Evolutionary conservation across 495 filamentous ascomycete species (phyloP).

Genomic region (Talaromyces trachyspermus): DNA sequence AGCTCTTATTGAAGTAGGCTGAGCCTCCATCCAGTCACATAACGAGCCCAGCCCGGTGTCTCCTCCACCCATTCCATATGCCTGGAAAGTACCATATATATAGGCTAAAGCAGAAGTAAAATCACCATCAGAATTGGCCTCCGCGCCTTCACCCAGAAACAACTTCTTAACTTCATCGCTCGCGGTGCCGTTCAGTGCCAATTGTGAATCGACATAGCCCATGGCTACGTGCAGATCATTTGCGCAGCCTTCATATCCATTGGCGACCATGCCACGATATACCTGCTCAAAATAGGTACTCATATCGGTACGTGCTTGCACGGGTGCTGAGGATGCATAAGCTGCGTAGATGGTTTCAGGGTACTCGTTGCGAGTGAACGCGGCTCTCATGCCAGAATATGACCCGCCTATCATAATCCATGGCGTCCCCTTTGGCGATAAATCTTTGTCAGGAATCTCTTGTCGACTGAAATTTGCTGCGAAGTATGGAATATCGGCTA

Average conservation of each 20-base stretch:
- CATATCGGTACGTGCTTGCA: slow-evolving; percentile 50
- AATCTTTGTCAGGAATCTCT: slow-evolving; percentile 23
- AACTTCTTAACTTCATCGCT: slow-evolving; percentile 36
- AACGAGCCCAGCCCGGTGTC: slow-evolving; percentile 30
- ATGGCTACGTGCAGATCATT: slow-evolving; percentile 45
- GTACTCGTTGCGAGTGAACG: slow-evolving; percentile 47
- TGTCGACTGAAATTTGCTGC: slow-evolving; percentile 39
- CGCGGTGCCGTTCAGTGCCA: slow-evolving; percentile 25
- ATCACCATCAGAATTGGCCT: slow-evolving; percentile 41
- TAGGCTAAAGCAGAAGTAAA: slow-evolving; percentile 37
- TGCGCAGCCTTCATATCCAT: slow-evolving; percentile 47
- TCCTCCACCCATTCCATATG: slow-evolving; percentile 39
- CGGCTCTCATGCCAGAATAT: slow-evolving; percentile 49
- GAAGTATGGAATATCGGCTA: slow-evolving; percentile 47
- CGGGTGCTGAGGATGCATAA: slow-evolving; percentile 49
- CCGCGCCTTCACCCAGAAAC: slow-evolving; percentile 43
- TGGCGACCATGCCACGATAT: slow-evolving; percentile 42
- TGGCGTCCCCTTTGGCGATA: slow-evolving; percentile 41
- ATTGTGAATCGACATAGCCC: slow-evolving; percentile 42
- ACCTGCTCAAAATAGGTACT: slow-evolving; percentile 50
- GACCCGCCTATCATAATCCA: slow-evolving; percentile 56
- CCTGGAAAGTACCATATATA: slow-evolving; percentile 39
- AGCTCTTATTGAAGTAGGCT: slow-evolving; percentile 14
- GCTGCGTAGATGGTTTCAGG: slow-evolving; percentile 50
- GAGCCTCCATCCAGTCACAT: slow-evolving; percentile 40